Evolutionary conservation across 2,329 filamentous ascomycete species (phyloP), one percentile per base, ranked within the genome.

Genomic region (Zarea fungicola): DNA sequence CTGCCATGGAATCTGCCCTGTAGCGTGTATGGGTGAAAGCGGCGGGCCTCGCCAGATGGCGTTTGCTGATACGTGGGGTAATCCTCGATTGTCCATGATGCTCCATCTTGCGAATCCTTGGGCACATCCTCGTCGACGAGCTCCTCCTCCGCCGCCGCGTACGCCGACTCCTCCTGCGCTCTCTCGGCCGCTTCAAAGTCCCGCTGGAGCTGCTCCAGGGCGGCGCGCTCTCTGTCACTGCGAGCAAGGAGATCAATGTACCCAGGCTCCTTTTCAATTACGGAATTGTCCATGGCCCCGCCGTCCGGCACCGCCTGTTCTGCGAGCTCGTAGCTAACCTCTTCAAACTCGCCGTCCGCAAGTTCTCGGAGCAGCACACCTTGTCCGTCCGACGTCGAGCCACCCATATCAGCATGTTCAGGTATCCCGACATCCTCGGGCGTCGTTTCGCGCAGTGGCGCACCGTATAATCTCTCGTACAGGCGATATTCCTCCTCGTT

Each of bases 401-500:
- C 36, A 3, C 57, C 61, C 64, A 70, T 67, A 35, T 70, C 66
- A 22, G 62, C 68, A 57, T 61, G 65, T 42, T 50, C 69, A 52
- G 71, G 67, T 52, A 71, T 76, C 22, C 68, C 81, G 4, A 81
- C 73, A 63, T 85, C 80, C 50, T 84, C 81, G 2, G 78, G 74
- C 7, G 60, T 65, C 2, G 80, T 84, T 45, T 78, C 75, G 35
- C 83, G 75, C 53, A 87, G 63, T 2, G 90, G 89, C 28, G 83
- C 74, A 1, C 91, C 92, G 63, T 93, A 96, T 14, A 95, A 69
- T 54, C 89, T 77, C 61, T 86, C 82, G 65, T 95, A 96, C 1
- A 95, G 70, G 41, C 70, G 72, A 59, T 85, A 83, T 64, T 96
- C 90, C 46, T 85, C 78, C 1, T 76, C 73, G 28, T 74, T 82